A percentile compares a stretch with the other conserved stretches of the same genome.
Evolutionary conservation across 305 asterid species (phyloP).

Genomic region (Fraxinus velutina): DNA sequence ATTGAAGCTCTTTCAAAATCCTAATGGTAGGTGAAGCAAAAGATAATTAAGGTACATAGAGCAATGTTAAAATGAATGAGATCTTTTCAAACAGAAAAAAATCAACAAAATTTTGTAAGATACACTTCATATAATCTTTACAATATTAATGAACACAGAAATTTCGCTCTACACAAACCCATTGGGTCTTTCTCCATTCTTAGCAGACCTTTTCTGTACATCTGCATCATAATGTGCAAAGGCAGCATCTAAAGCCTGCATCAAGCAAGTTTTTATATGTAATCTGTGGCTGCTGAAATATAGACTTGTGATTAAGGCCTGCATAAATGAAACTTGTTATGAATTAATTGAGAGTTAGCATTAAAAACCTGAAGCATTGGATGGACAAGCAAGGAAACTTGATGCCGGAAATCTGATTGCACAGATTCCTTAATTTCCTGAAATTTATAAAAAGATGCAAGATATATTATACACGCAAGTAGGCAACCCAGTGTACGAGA

Average conservation of each 20-base stretch:
- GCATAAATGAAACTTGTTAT: background rate
- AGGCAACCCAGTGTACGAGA: background rate
- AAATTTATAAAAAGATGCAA: constrained; percentile 14
- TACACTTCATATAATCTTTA: constrained; percentile 3
- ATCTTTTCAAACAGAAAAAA: background rate
- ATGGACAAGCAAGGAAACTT: constrained; percentile 92
- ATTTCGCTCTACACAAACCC: constrained; percentile 39
- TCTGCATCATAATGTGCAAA: constrained; percentile 89
- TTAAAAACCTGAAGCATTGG: constrained; percentile 93
- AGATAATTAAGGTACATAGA: background rate
- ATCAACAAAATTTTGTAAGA: constrained; percentile 27
- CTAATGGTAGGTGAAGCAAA: background rate
- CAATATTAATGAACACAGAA: background rate
- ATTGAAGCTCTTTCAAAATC: background rate
- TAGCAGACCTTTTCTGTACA: constrained; percentile 59
- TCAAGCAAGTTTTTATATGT: background rate
- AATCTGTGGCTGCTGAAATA: background rate
- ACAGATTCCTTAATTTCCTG: constrained; percentile 96
- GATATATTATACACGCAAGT: background rate
- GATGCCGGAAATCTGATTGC: constrained; percentile 88
- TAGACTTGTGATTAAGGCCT: background rate
- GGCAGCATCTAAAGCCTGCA: constrained; percentile 94
- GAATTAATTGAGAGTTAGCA: constrained; percentile 12
- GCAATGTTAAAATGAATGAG: background rate
- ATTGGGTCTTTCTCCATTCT: constrained; percentile 58